Base-by-base conservation (phyloP, 164 flowering plant genomes). In the Umbellularia californica region DNA sequence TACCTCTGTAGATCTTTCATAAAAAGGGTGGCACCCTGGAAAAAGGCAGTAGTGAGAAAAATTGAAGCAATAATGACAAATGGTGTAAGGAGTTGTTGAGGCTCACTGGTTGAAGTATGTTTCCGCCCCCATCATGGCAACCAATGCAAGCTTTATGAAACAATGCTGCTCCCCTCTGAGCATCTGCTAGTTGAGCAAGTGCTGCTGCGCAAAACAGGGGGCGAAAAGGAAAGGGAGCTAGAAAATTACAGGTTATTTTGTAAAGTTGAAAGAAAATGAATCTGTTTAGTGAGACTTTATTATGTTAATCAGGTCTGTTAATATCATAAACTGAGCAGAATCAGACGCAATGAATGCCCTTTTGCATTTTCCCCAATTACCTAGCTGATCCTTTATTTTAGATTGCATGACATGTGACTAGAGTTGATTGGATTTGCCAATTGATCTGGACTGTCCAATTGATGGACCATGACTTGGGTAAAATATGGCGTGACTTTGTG, bases 81-180 rank as follows among this genome's bases (percentile, higher is more conserved):
- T 25, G 1, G 70, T 47, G 58, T 28, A 6, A 58, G 33, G 50
- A n/a, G 20, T 2, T 28, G 23, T 62, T 12, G 22, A 30, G 55
- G 75, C 89, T 80, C 77, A 93, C 98, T 17, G 97, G 97, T 69
- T 88, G 97, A 71, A 93, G 84, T 51, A 93, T 87, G 82, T 95
- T 92, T 85, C 97, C 97, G 65, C 99, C 99, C 19, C 77, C 90
- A 82, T 83, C 91, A 80, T 93, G 99, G 76, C 99, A 93, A 35
- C 97, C 99, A 65, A 92, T 95, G 82, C 98, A 95, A 68, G 95
- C 75, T 77, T 68, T 87, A 2, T 78, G 35, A 79, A 91, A 91
- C 81, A 92, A 78, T 22, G 89, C 64, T 6, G 88, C 91, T 74
- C 97, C 97, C 80, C 80, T 86, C 65, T 86, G 85, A 74, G 77